phyloP scores from a whole-genome alignment of 228 moss, liverwort and hornwort species.

The Sphagnum magellanicum region DNA sequence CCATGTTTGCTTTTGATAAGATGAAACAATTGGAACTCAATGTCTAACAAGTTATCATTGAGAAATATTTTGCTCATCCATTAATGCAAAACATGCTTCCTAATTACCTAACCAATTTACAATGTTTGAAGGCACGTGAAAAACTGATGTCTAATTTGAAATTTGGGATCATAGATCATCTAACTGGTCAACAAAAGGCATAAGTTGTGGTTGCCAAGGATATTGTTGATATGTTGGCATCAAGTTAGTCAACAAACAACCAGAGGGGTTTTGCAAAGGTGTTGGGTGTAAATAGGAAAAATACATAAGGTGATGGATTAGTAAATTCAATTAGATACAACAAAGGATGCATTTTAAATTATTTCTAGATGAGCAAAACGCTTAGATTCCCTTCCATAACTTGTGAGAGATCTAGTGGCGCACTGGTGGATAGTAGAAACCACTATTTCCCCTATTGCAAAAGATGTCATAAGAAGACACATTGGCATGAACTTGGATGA shows the following conservation, averaged over 20 bases:
- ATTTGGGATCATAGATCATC: background rate
- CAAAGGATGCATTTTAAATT: slow-evolving; percentile 1
- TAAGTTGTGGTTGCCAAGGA: background rate
- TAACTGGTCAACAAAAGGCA: background rate
- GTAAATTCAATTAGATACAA: background rate
- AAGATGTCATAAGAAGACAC: background rate
- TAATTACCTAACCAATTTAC: background rate
- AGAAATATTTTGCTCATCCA: background rate
- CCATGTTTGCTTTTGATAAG: background rate
- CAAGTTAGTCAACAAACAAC: background rate
- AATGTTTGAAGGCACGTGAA: background rate
- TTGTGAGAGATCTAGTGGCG: background rate
- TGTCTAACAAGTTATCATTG: background rate
- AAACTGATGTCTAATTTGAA: background rate
- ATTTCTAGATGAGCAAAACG: background rate
- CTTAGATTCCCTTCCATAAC: background rate
- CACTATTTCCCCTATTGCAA: background rate
- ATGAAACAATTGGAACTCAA: background rate
- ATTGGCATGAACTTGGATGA: too few relatives aligned
- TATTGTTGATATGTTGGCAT: background rate
- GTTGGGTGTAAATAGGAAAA: background rate
- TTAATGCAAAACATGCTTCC: background rate
- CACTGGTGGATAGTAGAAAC: background rate
- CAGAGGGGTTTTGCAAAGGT: background rate
- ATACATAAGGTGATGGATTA: background rate